These are phyloP conservation scores for Inonotus obliquus DNA, from an alignment of 1,284 basidiomycete genomes.

Conservation along the genomic window DNA sequence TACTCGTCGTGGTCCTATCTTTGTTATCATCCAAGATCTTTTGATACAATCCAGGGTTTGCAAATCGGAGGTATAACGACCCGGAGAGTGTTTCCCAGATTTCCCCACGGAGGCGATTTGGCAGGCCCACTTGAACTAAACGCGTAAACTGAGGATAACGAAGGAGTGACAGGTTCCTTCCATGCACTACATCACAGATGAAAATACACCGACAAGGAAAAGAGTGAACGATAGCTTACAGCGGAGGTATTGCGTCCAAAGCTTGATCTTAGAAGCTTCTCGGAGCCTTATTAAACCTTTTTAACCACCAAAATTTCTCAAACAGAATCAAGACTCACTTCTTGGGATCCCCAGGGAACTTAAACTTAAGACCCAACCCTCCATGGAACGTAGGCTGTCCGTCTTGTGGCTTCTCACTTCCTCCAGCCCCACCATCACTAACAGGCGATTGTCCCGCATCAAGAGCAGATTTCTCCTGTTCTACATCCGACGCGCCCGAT, in stretches of 20 bases:
- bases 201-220: neutral
- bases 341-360: conserved; percentile 91
- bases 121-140: conserved; percentile 94
- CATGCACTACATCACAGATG: conserved; percentile 53
- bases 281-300: conserved; percentile 55
- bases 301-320: neutral
- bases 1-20: conserved; percentile 82
- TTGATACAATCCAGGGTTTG: conserved; percentile 85
- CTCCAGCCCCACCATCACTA: conserved; percentile 17
- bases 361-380: conserved; percentile 84
- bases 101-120: conserved; percentile 92
- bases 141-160: conserved; percentile 97
- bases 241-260: conserved; percentile 89
- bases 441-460: conserved; percentile 43
- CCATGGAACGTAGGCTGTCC: conserved; percentile 68
- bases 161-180: conserved; percentile 86
- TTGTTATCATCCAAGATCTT: conserved; percentile 75
- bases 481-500: conserved; percentile 45
- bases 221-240: conserved; percentile 40
- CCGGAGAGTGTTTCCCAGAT: conserved; percentile 98
- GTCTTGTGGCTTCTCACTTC: conserved; percentile 44
- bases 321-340: conserved; percentile 50
- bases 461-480: conserved; percentile 64
- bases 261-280: conserved; percentile 95
- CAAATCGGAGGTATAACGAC: conserved; percentile 87